These are phyloP conservation scores for Rhodomyrtus tomentosa DNA, from an alignment of 345 rosid species.

Conservation along the genomic window DNA sequence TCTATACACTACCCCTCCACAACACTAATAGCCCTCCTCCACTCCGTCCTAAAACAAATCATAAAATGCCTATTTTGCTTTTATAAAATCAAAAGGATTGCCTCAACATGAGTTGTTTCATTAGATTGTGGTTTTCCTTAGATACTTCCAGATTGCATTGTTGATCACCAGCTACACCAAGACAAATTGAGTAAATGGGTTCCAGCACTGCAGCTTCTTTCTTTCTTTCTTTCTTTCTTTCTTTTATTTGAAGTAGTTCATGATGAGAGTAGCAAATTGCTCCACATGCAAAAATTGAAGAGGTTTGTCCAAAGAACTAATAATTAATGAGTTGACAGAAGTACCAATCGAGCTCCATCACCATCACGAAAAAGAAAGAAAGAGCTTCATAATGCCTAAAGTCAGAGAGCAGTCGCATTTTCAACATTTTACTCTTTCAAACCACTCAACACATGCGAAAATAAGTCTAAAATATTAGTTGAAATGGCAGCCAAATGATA, in stretches of 20 bases:
- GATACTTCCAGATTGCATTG: background rate
- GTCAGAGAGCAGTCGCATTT: background rate
- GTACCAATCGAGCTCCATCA: background rate
- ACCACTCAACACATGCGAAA: background rate
- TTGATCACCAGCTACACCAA: background rate
- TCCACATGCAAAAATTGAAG: background rate
- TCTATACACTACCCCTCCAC: no score
- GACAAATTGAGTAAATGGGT: background rate
- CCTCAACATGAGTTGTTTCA: background rate
- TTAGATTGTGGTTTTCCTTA: background rate
- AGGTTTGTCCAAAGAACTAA: background rate
- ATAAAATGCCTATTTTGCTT: background rate
- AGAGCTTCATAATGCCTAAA: background rate
- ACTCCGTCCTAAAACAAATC: no score
- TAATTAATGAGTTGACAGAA: background rate
- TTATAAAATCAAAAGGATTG: background rate
- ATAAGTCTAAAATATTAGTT: background rate
- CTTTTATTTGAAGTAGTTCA: background rate
- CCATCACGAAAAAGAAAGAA: background rate
- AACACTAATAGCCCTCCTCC: no score
- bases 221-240: no score
- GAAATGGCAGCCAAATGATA: background rate
- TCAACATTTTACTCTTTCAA: background rate
- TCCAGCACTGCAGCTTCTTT: background rate
- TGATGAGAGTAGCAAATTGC: background rate